Evolutionary conservation across 805 yeast genomes (phyloP).

Genomic region (Myxozyma nipponensis): DNA sequence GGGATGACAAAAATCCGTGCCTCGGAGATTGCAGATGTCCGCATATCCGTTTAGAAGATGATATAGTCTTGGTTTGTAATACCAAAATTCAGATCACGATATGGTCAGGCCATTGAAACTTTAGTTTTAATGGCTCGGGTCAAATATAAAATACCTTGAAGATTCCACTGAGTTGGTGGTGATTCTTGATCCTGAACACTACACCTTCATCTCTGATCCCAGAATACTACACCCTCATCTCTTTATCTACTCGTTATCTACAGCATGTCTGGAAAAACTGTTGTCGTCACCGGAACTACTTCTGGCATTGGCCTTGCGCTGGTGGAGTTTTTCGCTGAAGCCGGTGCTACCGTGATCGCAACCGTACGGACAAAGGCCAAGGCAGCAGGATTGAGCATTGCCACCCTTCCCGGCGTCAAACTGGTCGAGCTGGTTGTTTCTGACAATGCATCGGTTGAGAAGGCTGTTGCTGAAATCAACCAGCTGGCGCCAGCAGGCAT

Average conservation of each 20-base stretch:
- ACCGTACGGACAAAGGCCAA: conserved; percentile 1
- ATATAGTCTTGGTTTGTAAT: neutral
- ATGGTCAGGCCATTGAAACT: neutral
- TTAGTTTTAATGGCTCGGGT: neutral
- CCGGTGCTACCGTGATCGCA: neutral
- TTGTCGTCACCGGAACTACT: neutral
- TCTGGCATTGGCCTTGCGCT: neutral
- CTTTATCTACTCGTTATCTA: neutral
- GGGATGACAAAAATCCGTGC: too few relatives aligned
- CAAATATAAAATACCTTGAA: neutral
- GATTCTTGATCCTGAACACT: too few relatives aligned
- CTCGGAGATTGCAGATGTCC: too few relatives aligned
- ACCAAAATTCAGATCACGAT: neutral
- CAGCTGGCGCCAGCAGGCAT: neutral
- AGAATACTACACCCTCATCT: neutral
- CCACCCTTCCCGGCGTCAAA: neutral
- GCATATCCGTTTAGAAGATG: too few relatives aligned
- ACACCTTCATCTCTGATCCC: neutral
- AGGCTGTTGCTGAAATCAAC: neutral
- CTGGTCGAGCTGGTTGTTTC: neutral
- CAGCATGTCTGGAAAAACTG: neutral
- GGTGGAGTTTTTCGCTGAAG: neutral
- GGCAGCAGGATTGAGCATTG: neutral
- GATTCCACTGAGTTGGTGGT: too few relatives aligned
- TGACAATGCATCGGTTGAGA: neutral